These are phyloP conservation scores for Solanum chaucha DNA, from an alignment of 257 asterid genomes.

Conservation along the genomic window DNA sequence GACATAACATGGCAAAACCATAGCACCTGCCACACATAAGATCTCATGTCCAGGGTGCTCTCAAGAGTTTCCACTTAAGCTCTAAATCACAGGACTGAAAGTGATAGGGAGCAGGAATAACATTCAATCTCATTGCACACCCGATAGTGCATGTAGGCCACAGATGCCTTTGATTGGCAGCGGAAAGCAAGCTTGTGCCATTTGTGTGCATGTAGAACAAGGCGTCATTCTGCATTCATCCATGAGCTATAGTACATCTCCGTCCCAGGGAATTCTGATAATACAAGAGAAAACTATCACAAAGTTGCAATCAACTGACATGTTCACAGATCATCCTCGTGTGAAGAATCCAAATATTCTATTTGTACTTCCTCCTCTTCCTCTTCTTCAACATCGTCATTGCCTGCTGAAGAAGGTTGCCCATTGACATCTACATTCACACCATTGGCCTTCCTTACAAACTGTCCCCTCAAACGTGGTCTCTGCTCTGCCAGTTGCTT, in stretches of 20 bases:
- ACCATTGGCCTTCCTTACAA: slow-evolving; percentile 80
- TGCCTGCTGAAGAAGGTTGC: slow-evolving; percentile 55
- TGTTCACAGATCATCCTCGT: background rate
- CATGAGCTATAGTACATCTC: background rate
- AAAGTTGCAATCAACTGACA: background rate
- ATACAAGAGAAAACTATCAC: background rate
- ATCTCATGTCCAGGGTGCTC: background rate
- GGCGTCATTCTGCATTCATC: background rate
- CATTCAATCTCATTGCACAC: background rate
- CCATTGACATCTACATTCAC: slow-evolving; percentile 72
- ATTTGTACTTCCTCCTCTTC: slow-evolving; percentile 15
- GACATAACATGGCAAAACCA: background rate
- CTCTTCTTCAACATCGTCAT: slow-evolving; percentile 36
- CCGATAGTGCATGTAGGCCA: background rate
- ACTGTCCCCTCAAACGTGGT: slow-evolving; percentile 86
- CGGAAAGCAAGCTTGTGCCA: background rate
- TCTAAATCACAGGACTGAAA: background rate
- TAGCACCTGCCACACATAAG: background rate
- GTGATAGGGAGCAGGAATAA: background rate
- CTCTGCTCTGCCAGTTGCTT: slow-evolving; percentile 83
- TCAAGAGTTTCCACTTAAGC: background rate
- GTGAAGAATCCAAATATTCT: background rate
- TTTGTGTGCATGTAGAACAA: background rate
- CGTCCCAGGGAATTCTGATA: background rate
- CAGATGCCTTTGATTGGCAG: background rate